phyloP scores from a whole-genome alignment of 176 grass and related monocot genomes.

The Pharus latifolius region DNA sequence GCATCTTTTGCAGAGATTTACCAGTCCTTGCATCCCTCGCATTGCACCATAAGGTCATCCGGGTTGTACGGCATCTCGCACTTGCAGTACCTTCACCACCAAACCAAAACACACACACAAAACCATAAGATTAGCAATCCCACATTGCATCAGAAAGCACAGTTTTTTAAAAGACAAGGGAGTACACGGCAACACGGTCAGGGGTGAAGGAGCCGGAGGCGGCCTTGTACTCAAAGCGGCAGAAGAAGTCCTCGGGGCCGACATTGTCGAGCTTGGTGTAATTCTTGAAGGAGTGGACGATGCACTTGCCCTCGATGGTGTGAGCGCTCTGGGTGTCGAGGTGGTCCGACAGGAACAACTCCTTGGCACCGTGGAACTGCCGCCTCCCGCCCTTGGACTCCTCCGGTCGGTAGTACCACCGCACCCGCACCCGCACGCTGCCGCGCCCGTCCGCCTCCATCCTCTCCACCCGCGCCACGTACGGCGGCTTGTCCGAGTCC shows the following conservation, averaged over 20 bases:
- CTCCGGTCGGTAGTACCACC: slow-evolving; percentile 93
- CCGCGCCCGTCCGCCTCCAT: slow-evolving; percentile 75
- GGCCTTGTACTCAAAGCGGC: slow-evolving; percentile 79
- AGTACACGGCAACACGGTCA: slow-evolving; percentile 78
- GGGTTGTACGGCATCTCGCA: slow-evolving; percentile 93
- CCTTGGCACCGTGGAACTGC: slow-evolving; percentile 79
- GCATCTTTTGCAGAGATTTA: slow-evolving; percentile 13
- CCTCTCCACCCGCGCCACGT: slow-evolving; percentile 74
- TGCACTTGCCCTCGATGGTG: slow-evolving; percentile 77
- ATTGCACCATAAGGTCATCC: slow-evolving; percentile 87
- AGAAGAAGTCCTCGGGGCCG: slow-evolving; percentile 68
- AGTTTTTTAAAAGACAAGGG: background rate
- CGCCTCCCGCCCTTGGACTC: slow-evolving; percentile 69
- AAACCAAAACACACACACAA: background rate
- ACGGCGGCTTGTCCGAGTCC: slow-evolving; percentile 61
- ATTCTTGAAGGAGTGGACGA: slow-evolving; percentile 78
- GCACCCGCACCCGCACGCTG: slow-evolving; percentile 46
- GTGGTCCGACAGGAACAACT: slow-evolving; percentile 86
- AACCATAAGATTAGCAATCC: background rate
- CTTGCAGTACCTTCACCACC: slow-evolving; percentile 64
- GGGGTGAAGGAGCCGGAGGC: slow-evolving; percentile 69
- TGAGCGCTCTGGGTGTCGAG: slow-evolving; percentile 73
- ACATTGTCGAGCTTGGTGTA: slow-evolving; percentile 93
- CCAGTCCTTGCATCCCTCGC: slow-evolving; percentile 89
- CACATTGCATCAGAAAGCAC: slow-evolving; percentile 1